Evolutionary conservation across 2,329 filamentous ascomycete species (phyloP).

Genomic region (Diplodia scrobiculata): DNA sequence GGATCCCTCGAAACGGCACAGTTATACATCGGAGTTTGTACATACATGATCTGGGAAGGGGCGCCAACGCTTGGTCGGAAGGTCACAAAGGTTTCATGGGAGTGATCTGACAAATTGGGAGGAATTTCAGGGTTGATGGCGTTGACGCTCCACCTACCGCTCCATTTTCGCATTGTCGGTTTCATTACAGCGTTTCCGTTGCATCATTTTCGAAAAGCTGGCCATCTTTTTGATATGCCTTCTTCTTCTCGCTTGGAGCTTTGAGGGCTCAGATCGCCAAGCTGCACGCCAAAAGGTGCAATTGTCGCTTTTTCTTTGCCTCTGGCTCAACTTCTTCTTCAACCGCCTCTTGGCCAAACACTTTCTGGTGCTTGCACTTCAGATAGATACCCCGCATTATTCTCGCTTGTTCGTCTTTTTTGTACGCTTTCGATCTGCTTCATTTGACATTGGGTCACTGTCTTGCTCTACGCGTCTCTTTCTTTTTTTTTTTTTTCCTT

Average conservation of each 20-base stretch:
- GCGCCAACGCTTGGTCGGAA: not conserved
- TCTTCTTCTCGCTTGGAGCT: not conserved
- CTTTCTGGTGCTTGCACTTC: conserved; percentile 25
- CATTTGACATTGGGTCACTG: not conserved
- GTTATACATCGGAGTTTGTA: not conserved
- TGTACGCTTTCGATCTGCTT: not conserved
- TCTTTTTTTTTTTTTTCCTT: not conserved
- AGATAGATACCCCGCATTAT: conserved; percentile 23
- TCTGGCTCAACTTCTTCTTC: not conserved
- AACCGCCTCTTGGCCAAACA: not conserved
- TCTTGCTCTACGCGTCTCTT: not conserved
- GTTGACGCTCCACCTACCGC: not conserved
- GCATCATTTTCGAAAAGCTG: conserved; percentile 10
- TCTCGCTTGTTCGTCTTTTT: not conserved
- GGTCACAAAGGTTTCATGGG: conserved; percentile 4
- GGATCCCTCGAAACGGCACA: not conserved
- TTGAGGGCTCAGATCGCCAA: not conserved
- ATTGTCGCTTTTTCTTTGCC: not conserved
- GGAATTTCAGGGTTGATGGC: not conserved
- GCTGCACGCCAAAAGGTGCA: not conserved
- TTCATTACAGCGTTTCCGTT: not conserved
- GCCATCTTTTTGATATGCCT: not conserved
- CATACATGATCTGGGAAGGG: not conserved
- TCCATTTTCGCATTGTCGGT: not conserved
- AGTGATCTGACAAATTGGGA: not conserved